Conservation (phyloP, 176 grass and related monocot species). For the Leersia perrieri region DNA sequence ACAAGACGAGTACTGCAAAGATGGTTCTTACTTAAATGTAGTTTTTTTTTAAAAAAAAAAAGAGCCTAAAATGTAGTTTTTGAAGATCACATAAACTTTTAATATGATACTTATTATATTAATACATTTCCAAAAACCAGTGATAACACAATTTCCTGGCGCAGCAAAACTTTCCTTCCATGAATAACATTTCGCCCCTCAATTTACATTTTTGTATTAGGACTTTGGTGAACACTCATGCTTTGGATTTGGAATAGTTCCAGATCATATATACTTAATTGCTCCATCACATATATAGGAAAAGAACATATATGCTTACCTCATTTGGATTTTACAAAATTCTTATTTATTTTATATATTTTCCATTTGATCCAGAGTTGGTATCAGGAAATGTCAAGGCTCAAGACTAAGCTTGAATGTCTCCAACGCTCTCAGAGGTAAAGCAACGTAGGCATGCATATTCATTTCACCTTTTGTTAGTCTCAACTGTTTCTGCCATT, state of each 20-base stretch:
- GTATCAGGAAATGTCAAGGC: slow-evolving; percentile 70
- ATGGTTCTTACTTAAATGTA: not conserved
- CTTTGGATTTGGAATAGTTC: not conserved
- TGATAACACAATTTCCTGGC: not conserved
- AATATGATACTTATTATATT: not conserved
- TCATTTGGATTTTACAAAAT: not conserved
- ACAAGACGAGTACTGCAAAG: not conserved
- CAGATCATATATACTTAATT: not conserved
- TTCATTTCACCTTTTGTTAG: not conserved
- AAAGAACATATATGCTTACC: not conserved
- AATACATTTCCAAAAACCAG: not conserved
- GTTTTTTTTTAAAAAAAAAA: too few relatives aligned
- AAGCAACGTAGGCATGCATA: not conserved
- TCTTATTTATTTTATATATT: not conserved
- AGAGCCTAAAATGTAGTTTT: too few relatives aligned
- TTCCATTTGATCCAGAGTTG: slow-evolving; percentile 24
- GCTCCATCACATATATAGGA: too few relatives aligned
- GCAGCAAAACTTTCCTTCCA: too few relatives aligned
- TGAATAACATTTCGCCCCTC: too few relatives aligned
- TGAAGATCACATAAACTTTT: not conserved
- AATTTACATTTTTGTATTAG: not conserved
- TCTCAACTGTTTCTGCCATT: not conserved
- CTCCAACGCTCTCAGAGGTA: slow-evolving; percentile 75
- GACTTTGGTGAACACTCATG: not conserved
- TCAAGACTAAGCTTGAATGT: slow-evolving; percentile 66